Conservation (phyloP, 306 rosid species). For the Fragaria nilgerrensis region DNA sequence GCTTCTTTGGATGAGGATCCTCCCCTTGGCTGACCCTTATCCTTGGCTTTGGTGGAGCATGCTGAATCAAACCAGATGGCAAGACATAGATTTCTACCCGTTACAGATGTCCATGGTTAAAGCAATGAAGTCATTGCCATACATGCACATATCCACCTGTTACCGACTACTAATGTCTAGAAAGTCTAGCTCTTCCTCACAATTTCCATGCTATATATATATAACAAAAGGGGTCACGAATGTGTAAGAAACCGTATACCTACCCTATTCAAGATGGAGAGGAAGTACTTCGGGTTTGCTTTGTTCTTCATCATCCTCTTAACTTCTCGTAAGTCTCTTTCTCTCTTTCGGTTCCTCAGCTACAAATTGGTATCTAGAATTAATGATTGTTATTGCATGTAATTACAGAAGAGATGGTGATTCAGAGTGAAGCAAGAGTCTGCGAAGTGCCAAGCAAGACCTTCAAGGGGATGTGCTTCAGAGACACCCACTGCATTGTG, state of each 20-base stretch:
- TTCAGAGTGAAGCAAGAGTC: constrained; percentile 1
- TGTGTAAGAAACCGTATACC: neutral
- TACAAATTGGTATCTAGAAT: neutral
- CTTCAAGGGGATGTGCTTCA: neutral
- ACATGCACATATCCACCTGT: constrained; percentile 10
- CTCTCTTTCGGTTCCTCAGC: neutral
- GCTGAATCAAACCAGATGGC: neutral
- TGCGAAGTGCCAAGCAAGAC: constrained; percentile 1
- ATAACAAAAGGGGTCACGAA: neutral
- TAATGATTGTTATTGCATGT: neutral
- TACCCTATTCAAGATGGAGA: neutral
- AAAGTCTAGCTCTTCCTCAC: neutral
- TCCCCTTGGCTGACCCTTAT: too few species aligned
- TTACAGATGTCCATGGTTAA: neutral
- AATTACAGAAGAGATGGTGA: constrained; percentile 2
- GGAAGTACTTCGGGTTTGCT: neutral
- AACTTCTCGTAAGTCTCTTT: constrained; percentile 8
- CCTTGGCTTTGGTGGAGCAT: neutral
- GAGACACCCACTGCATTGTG: neutral
- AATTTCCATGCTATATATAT: neutral
- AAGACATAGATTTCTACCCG: neutral
- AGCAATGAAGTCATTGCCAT: neutral
- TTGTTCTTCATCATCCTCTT: constrained; percentile 3
- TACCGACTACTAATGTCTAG: neutral
- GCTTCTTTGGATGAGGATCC: neutral